Percentiles rank a stretch among this genome's conserved stretches.
Evolutionary conservation across 2,329 filamentous ascomycete species (phyloP).

Genomic region (Monilinia polystroma): DNA sequence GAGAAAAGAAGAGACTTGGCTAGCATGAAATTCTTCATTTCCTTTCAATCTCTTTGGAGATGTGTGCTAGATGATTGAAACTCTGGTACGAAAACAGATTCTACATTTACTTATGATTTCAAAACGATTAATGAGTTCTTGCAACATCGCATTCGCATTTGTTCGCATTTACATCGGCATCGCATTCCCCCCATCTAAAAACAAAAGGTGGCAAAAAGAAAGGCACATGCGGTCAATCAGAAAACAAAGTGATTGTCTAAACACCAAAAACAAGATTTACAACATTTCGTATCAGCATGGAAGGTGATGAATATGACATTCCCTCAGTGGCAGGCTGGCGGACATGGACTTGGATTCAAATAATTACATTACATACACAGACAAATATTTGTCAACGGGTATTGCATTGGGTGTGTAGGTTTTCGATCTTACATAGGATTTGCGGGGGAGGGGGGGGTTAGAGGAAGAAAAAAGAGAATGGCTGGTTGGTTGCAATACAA

Average conservation of each 20-base stretch:
- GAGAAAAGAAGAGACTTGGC: constrained; percentile 39
- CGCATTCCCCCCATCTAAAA: neutral
- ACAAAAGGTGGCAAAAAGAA: neutral
- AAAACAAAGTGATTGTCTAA: neutral
- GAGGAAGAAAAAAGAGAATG: neutral
- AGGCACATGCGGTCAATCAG: neutral
- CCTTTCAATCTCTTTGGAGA: neutral
- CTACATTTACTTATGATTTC: neutral
- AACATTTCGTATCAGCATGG: neutral
- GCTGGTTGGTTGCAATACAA: too few species aligned
- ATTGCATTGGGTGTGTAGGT: neutral
- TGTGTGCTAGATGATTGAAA: neutral
- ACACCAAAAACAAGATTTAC: neutral
- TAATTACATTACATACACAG: neutral
- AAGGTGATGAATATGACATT: neutral
- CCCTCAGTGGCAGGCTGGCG: neutral
- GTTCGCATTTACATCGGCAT: neutral
- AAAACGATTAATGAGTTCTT: neutral
- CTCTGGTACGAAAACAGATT: neutral
- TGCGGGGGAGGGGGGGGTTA: too few species aligned
- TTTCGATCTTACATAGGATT: neutral
- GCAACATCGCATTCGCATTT: too few species aligned
- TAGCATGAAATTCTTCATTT: constrained; percentile 30
- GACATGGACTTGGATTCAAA: neutral
- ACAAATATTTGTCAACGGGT: neutral